A percentile compares a stretch with the other conserved stretches of the same genome.
phyloP scores from a whole-genome alignment of 345 rosid species.

The Eucalyptus leucophloia region DNA sequence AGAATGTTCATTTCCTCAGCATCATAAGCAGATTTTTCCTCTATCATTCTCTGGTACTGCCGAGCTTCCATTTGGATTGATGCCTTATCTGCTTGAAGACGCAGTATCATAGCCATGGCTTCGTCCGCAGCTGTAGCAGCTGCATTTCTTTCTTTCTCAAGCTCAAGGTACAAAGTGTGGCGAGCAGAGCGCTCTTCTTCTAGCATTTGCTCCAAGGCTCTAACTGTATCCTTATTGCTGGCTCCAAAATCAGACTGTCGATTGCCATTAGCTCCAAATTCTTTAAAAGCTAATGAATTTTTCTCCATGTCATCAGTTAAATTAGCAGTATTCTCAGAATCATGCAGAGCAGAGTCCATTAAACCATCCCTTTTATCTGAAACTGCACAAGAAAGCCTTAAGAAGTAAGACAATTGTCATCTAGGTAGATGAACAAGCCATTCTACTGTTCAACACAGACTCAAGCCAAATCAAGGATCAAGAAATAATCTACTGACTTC shows the following conservation, averaged over 20 bases:
- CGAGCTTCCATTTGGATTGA: constrained; percentile 70
- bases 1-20: constrained; percentile 74
- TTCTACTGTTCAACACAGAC: neutral
- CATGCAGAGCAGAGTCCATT: neutral
- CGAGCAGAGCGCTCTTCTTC: constrained; percentile 34
- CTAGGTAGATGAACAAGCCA: neutral
- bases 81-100: constrained; percentile 78
- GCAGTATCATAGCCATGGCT: constrained; percentile 82
- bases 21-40: constrained; percentile 72
- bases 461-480: neutral
- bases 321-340: neutral
- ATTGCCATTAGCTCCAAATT: neutral
- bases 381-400: neutral
- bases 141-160: constrained; percentile 78
- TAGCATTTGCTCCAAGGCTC: constrained; percentile 33
- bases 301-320: neutral
- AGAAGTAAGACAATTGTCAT: neutral
- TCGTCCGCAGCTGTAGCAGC: constrained; percentile 81
- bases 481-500: neutral
- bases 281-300: neutral
- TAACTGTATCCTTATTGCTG: constrained; percentile 1
- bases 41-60: constrained; percentile 74
- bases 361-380: constrained; percentile 21
- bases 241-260: neutral
- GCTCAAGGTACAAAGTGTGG: constrained; percentile 36